Conservation (phyloP, 495 filamentous ascomycete species). For the Podospora australis region DNA sequence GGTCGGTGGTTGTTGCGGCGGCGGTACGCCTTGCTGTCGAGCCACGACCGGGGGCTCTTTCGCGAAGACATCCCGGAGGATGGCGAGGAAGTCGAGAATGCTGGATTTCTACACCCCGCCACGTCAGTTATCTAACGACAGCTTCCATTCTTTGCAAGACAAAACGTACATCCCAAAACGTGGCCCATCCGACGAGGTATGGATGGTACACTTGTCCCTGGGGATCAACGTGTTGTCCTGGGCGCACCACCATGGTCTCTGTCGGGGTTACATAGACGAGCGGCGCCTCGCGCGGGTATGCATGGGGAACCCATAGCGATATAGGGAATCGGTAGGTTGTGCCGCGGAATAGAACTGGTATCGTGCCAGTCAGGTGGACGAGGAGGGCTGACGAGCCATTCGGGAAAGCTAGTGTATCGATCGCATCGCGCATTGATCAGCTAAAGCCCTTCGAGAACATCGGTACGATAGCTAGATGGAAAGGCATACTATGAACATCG, state of each 20-base stretch:
- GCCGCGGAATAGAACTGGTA: conserved; percentile 84
- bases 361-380: conserved; percentile 75
- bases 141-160: background rate
- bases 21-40: conserved; percentile 48
- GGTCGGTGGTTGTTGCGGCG: conserved; percentile 26
- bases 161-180: conserved; percentile 80
- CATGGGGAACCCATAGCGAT: conserved; percentile 90
- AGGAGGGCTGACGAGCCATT: conserved; percentile 83
- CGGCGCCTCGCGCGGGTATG: conserved; percentile 79
- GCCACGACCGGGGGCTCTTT: conserved; percentile 89
- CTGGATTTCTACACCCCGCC: conserved; percentile 61
- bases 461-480: background rate
- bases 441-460: no score
- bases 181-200: conserved; percentile 82
- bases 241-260: conserved; percentile 79
- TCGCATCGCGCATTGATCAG: no score
- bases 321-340: conserved; percentile 87
- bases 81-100: conserved; percentile 70
- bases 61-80: conserved; percentile 81
- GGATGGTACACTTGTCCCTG: conserved; percentile 94
- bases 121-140: conserved; percentile 14
- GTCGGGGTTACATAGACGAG: conserved; percentile 84
- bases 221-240: conserved; percentile 91
- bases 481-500: conserved; percentile 81
- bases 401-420: conserved; percentile 63